A percentile compares a stretch with the other conserved stretches of the same genome.
phyloP scores from a whole-genome alignment of 1,284 basidiomycete species.

The Trichosporon sp. region DNA sequence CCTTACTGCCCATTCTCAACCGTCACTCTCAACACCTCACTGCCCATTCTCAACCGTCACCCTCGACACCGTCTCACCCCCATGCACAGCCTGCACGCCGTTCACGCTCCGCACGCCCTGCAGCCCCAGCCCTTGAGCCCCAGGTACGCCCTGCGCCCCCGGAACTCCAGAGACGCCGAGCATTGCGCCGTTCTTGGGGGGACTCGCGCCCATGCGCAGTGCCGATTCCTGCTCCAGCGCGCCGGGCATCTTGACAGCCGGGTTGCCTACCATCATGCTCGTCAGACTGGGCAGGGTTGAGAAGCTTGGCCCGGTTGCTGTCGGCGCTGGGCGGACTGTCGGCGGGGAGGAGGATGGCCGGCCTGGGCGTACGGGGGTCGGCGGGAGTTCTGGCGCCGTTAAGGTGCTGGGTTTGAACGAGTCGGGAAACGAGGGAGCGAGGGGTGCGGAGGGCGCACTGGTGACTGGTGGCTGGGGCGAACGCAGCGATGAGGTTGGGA shows the following conservation, averaged over 20 bases:
- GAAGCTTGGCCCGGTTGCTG: neutral
- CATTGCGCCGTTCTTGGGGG: too few relatives aligned
- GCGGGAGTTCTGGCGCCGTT: neutral
- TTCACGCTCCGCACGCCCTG: too few relatives aligned
- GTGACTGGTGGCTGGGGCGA: neutral
- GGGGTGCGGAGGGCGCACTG: neutral
- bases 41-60: neutral
- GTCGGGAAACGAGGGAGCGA: neutral
- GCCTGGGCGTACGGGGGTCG: neutral
- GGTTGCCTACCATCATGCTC: neutral
- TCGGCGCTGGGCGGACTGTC: neutral
- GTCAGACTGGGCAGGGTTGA: neutral
- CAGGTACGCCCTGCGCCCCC: too few relatives aligned
- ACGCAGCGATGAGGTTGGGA: neutral
- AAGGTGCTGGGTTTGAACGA: neutral
- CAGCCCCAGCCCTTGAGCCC: too few relatives aligned
- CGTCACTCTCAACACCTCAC: too few relatives aligned
- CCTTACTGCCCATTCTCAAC: neutral
- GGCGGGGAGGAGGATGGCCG: neutral
- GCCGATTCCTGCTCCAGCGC: neutral
- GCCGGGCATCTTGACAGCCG: neutral
- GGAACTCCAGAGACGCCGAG: too few relatives aligned
- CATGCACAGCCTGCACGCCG: neutral
- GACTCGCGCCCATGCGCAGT: neutral
- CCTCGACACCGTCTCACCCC: too few relatives aligned